Conservation (phyloP, 2,329 filamentous ascomycete genomes). For the Ascochyta clinopodiicola region DNA sequence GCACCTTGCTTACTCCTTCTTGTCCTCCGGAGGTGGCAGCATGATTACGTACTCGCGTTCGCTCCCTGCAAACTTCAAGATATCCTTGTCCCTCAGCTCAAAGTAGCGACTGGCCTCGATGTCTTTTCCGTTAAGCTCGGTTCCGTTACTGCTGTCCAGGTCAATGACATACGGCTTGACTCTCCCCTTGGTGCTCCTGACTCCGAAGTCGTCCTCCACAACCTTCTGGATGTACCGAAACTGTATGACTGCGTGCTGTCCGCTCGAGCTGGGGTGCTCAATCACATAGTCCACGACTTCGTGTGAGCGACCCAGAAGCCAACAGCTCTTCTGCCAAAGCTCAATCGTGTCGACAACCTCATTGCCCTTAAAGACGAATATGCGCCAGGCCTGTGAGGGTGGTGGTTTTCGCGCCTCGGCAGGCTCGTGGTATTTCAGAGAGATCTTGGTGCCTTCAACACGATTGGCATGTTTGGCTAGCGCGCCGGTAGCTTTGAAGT, state of each 20-base stretch:
- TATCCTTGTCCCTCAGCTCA: conserved; percentile 86
- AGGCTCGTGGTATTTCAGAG: conserved; percentile 96
- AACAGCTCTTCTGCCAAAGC: conserved; percentile 79
- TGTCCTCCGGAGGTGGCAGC: conserved; percentile 61
- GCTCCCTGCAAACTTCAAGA: conserved; percentile 86
- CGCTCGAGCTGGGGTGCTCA: conserved; percentile 91
- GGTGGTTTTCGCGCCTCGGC: conserved; percentile 89
- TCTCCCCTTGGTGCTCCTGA: conserved; percentile 49
- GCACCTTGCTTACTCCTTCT: background rate
- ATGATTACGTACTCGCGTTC: conserved; percentile 96
- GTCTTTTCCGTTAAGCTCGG: conserved; percentile 76
- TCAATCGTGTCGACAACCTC: conserved; percentile 84
- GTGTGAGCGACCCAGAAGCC: conserved; percentile 84
- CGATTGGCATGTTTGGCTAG: conserved; percentile 89
- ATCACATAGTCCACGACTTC: conserved; percentile 82
- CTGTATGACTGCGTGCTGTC: conserved; percentile 94
- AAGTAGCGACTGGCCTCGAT: conserved; percentile 80
- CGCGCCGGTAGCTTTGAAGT: conserved; percentile 79
- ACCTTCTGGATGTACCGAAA: conserved; percentile 84
- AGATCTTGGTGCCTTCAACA: conserved; percentile 75
- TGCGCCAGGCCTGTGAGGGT: conserved; percentile 78
- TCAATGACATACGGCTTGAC: conserved; percentile 86
- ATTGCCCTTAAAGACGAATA: conserved; percentile 89
- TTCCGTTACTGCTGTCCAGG: conserved; percentile 91
- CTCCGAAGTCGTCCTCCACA: conserved; percentile 81